Conservation (phyloP, 345 rosid species). For the Dipteronia dyeriana region DNA sequence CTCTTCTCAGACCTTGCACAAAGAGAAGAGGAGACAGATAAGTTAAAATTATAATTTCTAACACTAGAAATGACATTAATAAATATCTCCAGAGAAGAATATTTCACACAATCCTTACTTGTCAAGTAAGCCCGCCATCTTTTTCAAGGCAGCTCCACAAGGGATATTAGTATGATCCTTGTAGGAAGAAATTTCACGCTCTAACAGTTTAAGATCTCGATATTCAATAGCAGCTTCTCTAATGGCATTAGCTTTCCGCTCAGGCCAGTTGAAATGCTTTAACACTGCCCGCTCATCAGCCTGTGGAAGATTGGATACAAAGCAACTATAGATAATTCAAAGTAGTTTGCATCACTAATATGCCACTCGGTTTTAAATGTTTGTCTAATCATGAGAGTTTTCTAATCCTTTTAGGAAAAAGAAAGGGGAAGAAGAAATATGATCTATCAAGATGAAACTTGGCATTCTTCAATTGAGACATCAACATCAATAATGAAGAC, state of each 20-base stretch:
- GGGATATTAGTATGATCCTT: slow-evolving; percentile 53
- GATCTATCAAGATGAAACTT: background rate
- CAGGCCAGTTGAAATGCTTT: slow-evolving; percentile 97
- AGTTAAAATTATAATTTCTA: slow-evolving; percentile 14
- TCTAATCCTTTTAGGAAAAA: too few species aligned
- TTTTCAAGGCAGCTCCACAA: slow-evolving; percentile 68
- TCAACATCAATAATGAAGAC: background rate
- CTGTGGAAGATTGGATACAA: slow-evolving; percentile 32
- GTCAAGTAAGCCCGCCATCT: slow-evolving; percentile 75
- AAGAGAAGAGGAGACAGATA: slow-evolving; percentile 13
- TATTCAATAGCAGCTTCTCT: slow-evolving; percentile 90
- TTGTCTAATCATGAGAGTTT: too few species aligned
- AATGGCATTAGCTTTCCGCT: slow-evolving; percentile 84
- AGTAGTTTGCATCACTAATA: too few species aligned
- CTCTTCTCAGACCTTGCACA: slow-evolving; percentile 66
- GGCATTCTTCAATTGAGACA: background rate
- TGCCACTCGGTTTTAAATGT: too few species aligned
- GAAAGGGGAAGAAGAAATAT: too few species aligned
- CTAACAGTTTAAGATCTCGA: slow-evolving; percentile 68
- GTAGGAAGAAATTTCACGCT: slow-evolving; percentile 60
- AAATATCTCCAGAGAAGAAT: slow-evolving; percentile 13
- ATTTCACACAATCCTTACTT: slow-evolving; percentile 44
- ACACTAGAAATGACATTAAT: background rate
- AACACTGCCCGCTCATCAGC: slow-evolving; percentile 90
- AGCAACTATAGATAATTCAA: too few species aligned